Percentiles rank a stretch among this genome's conserved stretches.
Evolutionary conservation across 1,284 basidiomycete genomes (phyloP).

Genomic region (Chalciporus sp.): DNA sequence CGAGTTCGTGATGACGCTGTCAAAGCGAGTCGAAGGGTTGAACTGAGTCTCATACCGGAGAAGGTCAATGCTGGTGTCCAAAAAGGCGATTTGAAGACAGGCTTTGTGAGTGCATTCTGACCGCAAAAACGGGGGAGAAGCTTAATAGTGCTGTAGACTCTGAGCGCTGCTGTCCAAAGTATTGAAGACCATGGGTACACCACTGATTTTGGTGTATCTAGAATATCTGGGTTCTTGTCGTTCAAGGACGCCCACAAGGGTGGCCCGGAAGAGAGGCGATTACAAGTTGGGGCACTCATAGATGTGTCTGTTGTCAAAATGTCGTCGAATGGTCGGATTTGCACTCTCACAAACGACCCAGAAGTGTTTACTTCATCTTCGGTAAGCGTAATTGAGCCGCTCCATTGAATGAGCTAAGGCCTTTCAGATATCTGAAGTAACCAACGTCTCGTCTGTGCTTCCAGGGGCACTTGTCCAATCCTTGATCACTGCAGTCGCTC

Average conservation of each 20-base stretch:
- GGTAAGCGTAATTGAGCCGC: conserved; percentile 43
- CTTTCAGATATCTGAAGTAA: conserved; percentile 70
- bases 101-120: conserved; percentile 58
- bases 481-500: conserved; percentile 80
- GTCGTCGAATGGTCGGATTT: conserved; percentile 72
- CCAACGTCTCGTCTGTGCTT: conserved; percentile 79
- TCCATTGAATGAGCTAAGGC: conserved; percentile 12
- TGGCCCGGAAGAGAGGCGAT: conserved; percentile 43
- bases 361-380: conserved; percentile 48
- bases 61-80: conserved; percentile 85
- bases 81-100: conserved; percentile 76
- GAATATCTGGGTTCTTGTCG: conserved; percentile 77
- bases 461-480: conserved; percentile 88
- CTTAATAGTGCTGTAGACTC: conserved; percentile 46
- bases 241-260: conserved; percentile 64
- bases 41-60: conserved; percentile 84
- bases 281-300: conserved; percentile 70
- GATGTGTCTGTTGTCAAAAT: conserved; percentile 64
- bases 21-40: conserved; percentile 78
- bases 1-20: conserved; percentile 66
- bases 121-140: background rate
- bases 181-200: conserved; percentile 96
- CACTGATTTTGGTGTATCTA: conserved; percentile 81
- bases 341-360: conserved; percentile 59
- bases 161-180: conserved; percentile 81